A percentile compares a stretch with the other conserved stretches of the same genome.
phyloP scores from a whole-genome alignment of 1,139 yeast species.

The Zhuliangozyma blackwelliae region DNA sequence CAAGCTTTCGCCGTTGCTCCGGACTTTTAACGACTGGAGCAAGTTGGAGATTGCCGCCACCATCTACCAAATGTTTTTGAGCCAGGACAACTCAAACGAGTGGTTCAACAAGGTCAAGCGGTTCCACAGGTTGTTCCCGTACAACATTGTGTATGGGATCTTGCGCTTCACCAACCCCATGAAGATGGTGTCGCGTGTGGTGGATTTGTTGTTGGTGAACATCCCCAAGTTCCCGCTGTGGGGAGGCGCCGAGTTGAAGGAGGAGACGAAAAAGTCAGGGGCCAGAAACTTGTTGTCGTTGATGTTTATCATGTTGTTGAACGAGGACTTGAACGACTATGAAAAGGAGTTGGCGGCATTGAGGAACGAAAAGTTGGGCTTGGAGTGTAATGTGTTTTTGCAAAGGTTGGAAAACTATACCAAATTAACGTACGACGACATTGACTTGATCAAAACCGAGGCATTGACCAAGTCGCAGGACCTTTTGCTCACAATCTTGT shows the following conservation, averaged over 20 bases:
- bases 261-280: constrained; percentile 40
- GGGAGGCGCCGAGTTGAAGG: constrained; percentile 12
- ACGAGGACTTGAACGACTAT: constrained; percentile 73
- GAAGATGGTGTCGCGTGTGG: constrained; percentile 69
- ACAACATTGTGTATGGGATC: constrained; percentile 67
- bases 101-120: constrained; percentile 63
- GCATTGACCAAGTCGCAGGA: constrained; percentile 18
- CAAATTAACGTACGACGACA: constrained; percentile 11
- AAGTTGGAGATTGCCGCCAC: constrained; percentile 82
- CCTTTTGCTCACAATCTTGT: constrained; percentile 22
- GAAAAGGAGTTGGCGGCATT: constrained; percentile 51
- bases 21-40: constrained; percentile 74
- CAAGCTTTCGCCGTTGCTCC: constrained; percentile 64
- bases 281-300: constrained; percentile 60
- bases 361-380: constrained; percentile 20
- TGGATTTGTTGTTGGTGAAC: constrained; percentile 76
- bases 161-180: constrained; percentile 82
- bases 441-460: constrained; percentile 22
- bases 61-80: constrained; percentile 70
- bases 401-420: constrained; percentile 25
- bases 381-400: constrained; percentile 18
- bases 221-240: constrained; percentile 40
- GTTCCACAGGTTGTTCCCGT: constrained; percentile 74
- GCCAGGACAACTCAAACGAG: constrained; percentile 76
- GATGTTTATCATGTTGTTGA: constrained; percentile 66